Base-by-base conservation (phyloP, 306 rosid genomes). In the Heteromeles arbutifolia region DNA sequence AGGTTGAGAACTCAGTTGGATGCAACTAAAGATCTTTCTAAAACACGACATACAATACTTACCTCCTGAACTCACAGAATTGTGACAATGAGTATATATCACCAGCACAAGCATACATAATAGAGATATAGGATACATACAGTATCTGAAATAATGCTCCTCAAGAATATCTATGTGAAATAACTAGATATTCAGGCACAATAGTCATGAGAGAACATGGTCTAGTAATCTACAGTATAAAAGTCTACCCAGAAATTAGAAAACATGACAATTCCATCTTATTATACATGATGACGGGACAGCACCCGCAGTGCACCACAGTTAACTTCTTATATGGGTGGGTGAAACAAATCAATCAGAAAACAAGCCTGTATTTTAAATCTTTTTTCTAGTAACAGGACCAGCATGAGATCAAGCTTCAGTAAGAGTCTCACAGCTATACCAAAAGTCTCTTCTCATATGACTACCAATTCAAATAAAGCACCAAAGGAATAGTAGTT, bases 361-460 rank as follows among this genome's bases (percentile, higher is more conserved):
- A 71, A 53, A 53, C n/a, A n/a, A 4, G 25, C 41, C n/a, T 64
- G 41, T 52, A 9, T 24, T 70, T 29, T 11, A 52, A 29, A 11
- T 48, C 44, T 25, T 0, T 28, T 70, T 3, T 70, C 22, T 2
- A 50, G 62, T 29, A 52, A 29, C 58, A 48, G 62, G 63, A 17
- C 74, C 74, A 70, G 61, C 61, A 70, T 3, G 44, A 52, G 45
- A 53, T 70, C 63, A 52, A 70, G 29, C 45, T 31, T 71, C 75
- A 13, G 66, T 25, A 25, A 28, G 5, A 61, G 37, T 28, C 74
- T 70, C 18, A 14, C 11, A 21, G 44, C 68, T 18, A 64, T 6
- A 19, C 9, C 28, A 11, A 61, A 61, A 25, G 48, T n/a, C 44
- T 31, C 9, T 9, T 72, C 43, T 37, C 22, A 34, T 19, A 56